These are phyloP conservation scores for Conticribra weissflogii DNA, from an alignment of 108 stramenopile species.

Conservation along the genomic window DNA sequence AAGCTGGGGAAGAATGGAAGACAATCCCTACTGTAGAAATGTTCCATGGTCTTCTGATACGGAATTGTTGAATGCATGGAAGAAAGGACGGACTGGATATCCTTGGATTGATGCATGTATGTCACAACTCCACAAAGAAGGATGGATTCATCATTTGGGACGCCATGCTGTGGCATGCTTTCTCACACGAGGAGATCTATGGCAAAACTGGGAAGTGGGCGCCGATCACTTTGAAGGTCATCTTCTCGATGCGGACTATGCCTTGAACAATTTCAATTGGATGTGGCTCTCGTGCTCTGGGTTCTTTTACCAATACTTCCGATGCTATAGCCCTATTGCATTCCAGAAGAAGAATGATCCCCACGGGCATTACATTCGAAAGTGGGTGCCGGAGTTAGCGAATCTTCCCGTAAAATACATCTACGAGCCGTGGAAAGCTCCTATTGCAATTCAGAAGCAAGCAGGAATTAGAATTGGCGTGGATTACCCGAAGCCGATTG, in stretches of 20 bases:
- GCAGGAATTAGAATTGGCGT: constrained; percentile 78
- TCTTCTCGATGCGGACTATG: constrained; percentile 94
- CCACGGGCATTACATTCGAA: constrained; percentile 89
- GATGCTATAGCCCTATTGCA: constrained; percentile 91
- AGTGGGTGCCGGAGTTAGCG: constrained; percentile 81
- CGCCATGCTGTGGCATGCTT: constrained; percentile 98
- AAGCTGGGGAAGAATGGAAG: constrained; percentile 75
- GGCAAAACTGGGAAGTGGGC: constrained; percentile 94
- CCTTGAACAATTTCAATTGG: constrained; percentile 97
- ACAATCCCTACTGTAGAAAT: constrained; percentile 74
- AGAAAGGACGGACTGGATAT: constrained; percentile 91
- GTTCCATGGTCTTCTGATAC: constrained; percentile 90
- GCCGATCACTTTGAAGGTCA: constrained; percentile 80
- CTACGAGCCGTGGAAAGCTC: constrained; percentile 98
- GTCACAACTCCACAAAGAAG: constrained; percentile 88
- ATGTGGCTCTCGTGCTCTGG: constrained; percentile 91
- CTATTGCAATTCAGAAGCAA: constrained; percentile 62
- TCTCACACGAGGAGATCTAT: constrained; percentile 96
- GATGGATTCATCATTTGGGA: constrained; percentile 97
- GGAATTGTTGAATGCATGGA: constrained; percentile 82
- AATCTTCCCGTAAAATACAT: constrained; percentile 92
- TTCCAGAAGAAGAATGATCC: constrained; percentile 95
- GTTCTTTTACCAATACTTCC: constrained; percentile 94
- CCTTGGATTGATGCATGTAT: constrained; percentile 97
- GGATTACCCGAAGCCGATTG: constrained; percentile 92